These are phyloP conservation scores for Torulaspora delbrueckii DNA, from an alignment of 805 yeast species.

Conservation along the genomic window DNA sequence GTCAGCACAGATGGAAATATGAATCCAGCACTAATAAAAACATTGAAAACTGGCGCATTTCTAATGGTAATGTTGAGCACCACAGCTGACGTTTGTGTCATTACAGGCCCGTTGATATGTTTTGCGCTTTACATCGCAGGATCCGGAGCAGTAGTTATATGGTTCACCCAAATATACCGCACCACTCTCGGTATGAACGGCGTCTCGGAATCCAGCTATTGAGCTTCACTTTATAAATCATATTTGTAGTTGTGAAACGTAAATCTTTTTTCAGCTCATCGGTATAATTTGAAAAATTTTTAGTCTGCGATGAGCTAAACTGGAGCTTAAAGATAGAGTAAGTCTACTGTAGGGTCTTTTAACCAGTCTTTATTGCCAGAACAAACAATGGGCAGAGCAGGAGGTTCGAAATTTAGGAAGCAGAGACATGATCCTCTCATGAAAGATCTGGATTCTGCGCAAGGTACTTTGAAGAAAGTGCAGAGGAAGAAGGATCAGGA, in stretches of 20 bases:
- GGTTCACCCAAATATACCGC: conserved; percentile 11
- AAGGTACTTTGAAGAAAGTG: conserved; percentile 59
- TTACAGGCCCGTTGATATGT: conserved; percentile 10
- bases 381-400: conserved; percentile 59
- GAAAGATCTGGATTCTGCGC: conserved; percentile 68
- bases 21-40: conserved; percentile 9
- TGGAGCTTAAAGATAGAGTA: background rate
- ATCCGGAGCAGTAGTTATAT: conserved; percentile 10
- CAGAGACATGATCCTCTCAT: conserved; percentile 78
- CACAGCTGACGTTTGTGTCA: conserved; percentile 12
- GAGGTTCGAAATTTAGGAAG: conserved; percentile 44
- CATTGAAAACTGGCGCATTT: conserved; percentile 10
- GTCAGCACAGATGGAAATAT: background rate
- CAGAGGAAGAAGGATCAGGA: conserved; percentile 32
- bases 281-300: conserved; percentile 13
- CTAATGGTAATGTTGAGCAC: conserved; percentile 13
- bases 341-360: background rate
- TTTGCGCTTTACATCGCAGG: conserved; percentile 13
- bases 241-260: background rate
- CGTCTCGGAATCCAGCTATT: too few species aligned
- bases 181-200: conserved; percentile 2
- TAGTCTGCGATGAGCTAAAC: conserved; percentile 11
- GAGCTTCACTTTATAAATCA: background rate
- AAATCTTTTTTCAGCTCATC: conserved; percentile 9
- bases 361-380: too few species aligned